Conservation (phyloP, 1,139 yeast species). For the Yamadazyma sp. region DNA sequence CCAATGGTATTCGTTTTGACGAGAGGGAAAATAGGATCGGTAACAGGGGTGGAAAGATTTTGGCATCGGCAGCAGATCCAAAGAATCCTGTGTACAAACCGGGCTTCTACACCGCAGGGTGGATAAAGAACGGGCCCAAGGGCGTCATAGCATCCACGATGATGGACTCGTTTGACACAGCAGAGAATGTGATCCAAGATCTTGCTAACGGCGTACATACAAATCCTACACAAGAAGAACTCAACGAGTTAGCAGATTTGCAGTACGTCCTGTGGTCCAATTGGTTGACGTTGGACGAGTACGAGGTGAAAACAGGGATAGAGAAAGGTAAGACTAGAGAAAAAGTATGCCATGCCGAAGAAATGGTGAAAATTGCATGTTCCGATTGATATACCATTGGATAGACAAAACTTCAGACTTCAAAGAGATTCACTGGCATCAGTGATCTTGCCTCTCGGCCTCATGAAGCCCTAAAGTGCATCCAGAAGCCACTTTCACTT, state of each 20-base stretch:
- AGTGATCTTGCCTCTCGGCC: too few relatives aligned
- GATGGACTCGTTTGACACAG: constrained; percentile 80
- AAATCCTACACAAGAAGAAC: constrained; percentile 13
- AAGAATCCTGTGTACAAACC: constrained; percentile 24
- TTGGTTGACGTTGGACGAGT: constrained; percentile 62
- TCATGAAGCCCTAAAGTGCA: too few relatives aligned
- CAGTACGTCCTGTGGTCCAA: constrained; percentile 60
- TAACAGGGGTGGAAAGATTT: constrained; percentile 61
- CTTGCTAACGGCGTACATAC: constrained; percentile 36
- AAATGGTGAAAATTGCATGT: constrained; percentile 44
- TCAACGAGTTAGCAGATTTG: constrained; percentile 16
- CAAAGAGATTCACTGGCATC: too few relatives aligned
- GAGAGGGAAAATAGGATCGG: constrained; percentile 49
- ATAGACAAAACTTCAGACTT: too few relatives aligned
- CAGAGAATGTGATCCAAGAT: constrained; percentile 63
- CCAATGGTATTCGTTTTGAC: constrained; percentile 57
- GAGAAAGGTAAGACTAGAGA: constrained; percentile 52
- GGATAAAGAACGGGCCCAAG: constrained; percentile 86
- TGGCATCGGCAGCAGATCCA: constrained; percentile 25
- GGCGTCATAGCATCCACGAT: constrained; percentile 94
- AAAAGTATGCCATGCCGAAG: constrained; percentile 51
- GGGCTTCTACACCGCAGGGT: constrained; percentile 82
- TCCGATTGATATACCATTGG: constrained; percentile 3
- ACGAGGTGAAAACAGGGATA: constrained; percentile 53
- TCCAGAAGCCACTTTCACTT: too few relatives aligned